These are phyloP conservation scores for Terana coerulea DNA, from an alignment of 768 basidiomycete species.

Conservation along the genomic window DNA sequence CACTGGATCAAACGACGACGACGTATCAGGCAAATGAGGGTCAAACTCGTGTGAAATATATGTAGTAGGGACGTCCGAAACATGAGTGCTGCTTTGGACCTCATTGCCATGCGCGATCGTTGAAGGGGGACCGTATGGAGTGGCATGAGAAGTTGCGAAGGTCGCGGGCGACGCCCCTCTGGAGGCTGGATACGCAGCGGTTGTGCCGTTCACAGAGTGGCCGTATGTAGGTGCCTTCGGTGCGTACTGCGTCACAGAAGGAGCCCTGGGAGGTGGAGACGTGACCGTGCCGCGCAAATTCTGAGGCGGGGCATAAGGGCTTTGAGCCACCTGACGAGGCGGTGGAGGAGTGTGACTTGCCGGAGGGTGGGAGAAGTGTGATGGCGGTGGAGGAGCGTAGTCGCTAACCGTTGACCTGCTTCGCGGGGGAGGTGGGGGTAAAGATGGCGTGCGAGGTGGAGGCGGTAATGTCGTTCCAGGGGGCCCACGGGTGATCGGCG, in stretches of 20 bases:
- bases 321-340: not conserved
- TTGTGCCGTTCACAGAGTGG: too few species aligned
- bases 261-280: conserved; percentile 5
- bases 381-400: not conserved
- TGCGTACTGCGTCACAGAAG: conserved; percentile 1
- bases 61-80: too few species aligned
- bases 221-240: conserved; percentile 1
- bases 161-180: too few species aligned
- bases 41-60: too few species aligned
- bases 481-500: conserved; percentile 4
- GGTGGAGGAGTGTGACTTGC: not conserved
- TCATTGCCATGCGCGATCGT: too few species aligned
- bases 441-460: conserved; percentile 12
- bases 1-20: too few species aligned
- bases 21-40: too few species aligned
- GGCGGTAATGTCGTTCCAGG: conserved; percentile 7
- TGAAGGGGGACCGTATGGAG: too few species aligned
- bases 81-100: too few species aligned
- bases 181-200: too few species aligned
- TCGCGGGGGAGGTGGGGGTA: conserved; percentile 12
- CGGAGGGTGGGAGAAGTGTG: not conserved
- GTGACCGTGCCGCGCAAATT: not conserved
- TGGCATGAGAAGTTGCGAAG: too few species aligned
- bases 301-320: not conserved
- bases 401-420: conserved; percentile 1